Base-by-base conservation (phyloP, 1,284 basidiomycete species). In the Irpex lacteus region DNA sequence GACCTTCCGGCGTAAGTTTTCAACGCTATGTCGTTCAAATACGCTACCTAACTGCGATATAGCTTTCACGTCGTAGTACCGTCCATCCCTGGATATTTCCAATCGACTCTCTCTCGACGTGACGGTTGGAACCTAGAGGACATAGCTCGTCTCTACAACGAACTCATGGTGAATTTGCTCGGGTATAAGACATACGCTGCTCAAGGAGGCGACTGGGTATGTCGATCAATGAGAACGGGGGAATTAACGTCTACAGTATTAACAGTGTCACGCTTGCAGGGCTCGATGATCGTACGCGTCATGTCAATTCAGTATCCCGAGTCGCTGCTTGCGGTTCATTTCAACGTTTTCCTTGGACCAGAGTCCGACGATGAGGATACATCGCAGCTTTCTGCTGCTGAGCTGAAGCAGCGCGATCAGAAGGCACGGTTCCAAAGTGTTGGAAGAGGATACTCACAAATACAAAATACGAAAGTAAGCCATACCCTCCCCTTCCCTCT, bases 51-150 rank as follows among this genome's bases (percentile, higher is more conserved):
- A 47, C 5, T n/a, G 21, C 2, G 15, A 19, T 26, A 3, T 19
- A 54, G 52, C 19, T 70, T 69, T 55, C 64, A 70, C 53, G 65
- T 70, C 13, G 66, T 70, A 53, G 60, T 63, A 4, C 65, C 65
- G 2, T 69, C 68, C 34, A 59, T 70, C 32, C 68, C 69, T 0
- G 69, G 69, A 2, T 70, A 66, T 38, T 64, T 60, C 26, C 67
- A 67, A 38, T 69, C 68, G 5, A 61, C 68, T 44, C 53, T 64
- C 2, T 65, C 70, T 6, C 62, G 59, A 4, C 60, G 57, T 34
- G 38, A 65, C 11, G 61, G 49, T n/a, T 67, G 64, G 64, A 56
- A 9, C 5, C 65, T 68, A 60, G 58, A n/a, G 15, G 67, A 68
- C 60, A 66, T 64, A 37, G 67, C 67, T 3, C 63, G 67, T n/a